Conservation (phyloP, 305 asterid genomes). For the Fraxinus greggii region DNA sequence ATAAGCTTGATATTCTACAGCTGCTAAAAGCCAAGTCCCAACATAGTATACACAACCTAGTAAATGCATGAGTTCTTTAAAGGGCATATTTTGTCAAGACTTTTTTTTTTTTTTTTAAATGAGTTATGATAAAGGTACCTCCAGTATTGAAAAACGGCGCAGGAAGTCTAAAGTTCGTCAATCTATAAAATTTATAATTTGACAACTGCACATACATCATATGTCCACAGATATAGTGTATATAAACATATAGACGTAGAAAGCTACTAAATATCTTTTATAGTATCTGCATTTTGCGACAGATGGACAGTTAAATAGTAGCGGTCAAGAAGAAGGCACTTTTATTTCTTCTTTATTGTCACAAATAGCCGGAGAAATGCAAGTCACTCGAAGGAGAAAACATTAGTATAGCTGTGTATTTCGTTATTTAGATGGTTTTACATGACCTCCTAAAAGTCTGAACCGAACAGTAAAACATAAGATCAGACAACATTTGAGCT, state of each 20-base stretch:
- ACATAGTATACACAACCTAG: not conserved
- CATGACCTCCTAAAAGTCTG: constrained; percentile 27
- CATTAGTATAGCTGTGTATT: constrained; percentile 15
- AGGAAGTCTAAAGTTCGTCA: not conserved
- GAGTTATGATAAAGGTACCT: not conserved
- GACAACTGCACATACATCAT: not conserved
- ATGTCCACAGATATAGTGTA: not conserved
- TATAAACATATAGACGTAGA: not conserved
- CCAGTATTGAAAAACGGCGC: not conserved
- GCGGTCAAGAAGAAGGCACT: constrained; percentile 10
- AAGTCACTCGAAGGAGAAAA: constrained; percentile 10
- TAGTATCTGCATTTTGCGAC: not conserved
- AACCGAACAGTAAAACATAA: constrained; percentile 16
- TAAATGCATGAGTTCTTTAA: not conserved
- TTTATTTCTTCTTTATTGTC: not conserved
- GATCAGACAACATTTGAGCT: constrained; percentile 26
- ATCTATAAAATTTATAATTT: not conserved
- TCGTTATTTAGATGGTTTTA: constrained; percentile 26
- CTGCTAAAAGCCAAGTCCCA: not conserved
- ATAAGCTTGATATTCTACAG: not conserved
- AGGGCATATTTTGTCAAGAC: not conserved
- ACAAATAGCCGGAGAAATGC: not conserved
- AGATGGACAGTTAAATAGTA: not conserved
- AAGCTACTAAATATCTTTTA: not conserved
- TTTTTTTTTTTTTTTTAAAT: not conserved